These are phyloP conservation scores for Tuber umbilicatum DNA, from an alignment of 495 filamentous ascomycete species.

Conservation along the genomic window DNA sequence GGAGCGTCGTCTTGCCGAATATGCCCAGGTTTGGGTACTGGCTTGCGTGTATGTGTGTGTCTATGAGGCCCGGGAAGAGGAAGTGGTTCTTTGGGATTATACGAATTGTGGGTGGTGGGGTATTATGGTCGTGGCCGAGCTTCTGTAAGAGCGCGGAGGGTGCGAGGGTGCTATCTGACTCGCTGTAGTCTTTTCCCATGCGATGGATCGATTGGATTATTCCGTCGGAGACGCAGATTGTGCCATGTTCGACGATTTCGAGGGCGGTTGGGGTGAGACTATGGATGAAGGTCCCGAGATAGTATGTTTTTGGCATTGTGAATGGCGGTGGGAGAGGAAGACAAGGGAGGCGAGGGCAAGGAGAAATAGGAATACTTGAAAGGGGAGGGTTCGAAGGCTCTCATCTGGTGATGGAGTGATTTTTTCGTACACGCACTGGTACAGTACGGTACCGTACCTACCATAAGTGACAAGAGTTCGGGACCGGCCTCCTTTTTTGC, in stretches of 20 bases:
- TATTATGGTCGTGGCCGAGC: neutral
- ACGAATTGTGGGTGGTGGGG: neutral
- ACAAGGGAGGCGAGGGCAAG: neutral
- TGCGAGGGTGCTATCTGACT: neutral
- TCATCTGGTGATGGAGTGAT: neutral
- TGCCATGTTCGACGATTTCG: conserved; percentile 23
- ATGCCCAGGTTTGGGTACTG: conserved; percentile 91
- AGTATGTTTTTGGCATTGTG: conserved; percentile 16
- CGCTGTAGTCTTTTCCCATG: neutral
- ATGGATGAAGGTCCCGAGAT: conserved; percentile 39
- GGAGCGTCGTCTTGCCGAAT: conserved; percentile 80
- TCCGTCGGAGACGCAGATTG: conserved; percentile 27
- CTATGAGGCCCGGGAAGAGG: conserved; percentile 95
- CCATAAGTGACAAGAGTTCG: too few relatives aligned
- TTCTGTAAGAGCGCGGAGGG: neutral
- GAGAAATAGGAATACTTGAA: neutral
- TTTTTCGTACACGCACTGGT: neutral
- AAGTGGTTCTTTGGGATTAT: conserved; percentile 48
- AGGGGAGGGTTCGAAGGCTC: neutral
- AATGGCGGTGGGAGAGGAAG: neutral
- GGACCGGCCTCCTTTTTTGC: neutral
- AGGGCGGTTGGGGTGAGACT: conserved; percentile 13
- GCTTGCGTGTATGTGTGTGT: conserved; percentile 89
- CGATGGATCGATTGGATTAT: conserved; percentile 7
- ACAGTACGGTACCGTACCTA: too few relatives aligned